Conservation (phyloP, 163 green algal genomes). For the Trebouxia gelatinosa region DNA sequence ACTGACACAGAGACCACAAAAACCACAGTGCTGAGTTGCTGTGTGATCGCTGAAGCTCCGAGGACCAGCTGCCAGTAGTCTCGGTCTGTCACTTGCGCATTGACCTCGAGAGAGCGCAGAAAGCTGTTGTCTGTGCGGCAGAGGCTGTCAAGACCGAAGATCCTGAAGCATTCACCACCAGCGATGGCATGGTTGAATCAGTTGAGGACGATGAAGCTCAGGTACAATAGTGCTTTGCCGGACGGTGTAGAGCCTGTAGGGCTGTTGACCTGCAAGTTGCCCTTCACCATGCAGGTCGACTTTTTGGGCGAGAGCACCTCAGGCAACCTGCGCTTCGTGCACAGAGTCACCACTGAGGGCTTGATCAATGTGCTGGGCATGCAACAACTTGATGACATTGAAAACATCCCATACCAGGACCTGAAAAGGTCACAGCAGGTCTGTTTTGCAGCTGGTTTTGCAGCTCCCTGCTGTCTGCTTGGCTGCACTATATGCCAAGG, state of each 20-base stretch:
- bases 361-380: conserved; percentile 69
- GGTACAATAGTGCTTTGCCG: conserved; percentile 32
- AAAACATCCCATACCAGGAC: conserved; percentile 46
- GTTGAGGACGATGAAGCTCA: conserved; percentile 61
- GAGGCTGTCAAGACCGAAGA: neutral
- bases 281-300: conserved; percentile 57
- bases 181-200: conserved; percentile 52
- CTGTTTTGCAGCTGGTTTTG: neutral
- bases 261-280: neutral
- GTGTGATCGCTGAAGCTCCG: conserved; percentile 5
- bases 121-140: neutral
- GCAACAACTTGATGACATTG: conserved; percentile 53
- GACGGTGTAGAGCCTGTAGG: neutral
- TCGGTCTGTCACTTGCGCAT: neutral
- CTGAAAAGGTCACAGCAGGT: conserved; percentile 53
- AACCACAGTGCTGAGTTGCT: neutral
- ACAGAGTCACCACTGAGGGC: conserved; percentile 36
- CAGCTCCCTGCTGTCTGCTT: neutral
- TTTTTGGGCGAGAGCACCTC: conserved; percentile 74
- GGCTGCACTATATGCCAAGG: neutral
- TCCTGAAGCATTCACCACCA: conserved; percentile 54
- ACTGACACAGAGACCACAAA: neutral
- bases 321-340: conserved; percentile 75
- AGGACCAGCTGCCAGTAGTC: conserved; percentile 12
- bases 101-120: neutral